phyloP scores from a whole-genome alignment of 192 early-diverging fungal species.

The Irineochytrium annulatum region DNA sequence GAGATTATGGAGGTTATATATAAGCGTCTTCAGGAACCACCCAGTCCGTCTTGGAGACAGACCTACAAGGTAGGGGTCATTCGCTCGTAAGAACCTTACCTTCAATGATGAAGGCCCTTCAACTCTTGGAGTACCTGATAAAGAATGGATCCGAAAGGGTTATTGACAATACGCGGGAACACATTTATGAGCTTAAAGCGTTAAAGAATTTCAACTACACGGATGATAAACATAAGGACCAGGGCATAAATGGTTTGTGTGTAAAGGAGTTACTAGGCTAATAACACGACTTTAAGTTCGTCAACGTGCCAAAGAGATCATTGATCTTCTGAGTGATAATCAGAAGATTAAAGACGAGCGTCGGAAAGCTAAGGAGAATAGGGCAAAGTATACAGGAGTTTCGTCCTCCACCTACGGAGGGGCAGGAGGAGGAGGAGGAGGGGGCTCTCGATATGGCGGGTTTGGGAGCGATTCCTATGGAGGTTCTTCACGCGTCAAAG shows the following conservation, averaged over 20 bases:
- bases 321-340: constrained; percentile 74
- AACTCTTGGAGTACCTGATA: constrained; percentile 88
- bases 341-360: constrained; percentile 81
- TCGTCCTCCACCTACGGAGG: constrained; percentile 41
- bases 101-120: constrained; percentile 57
- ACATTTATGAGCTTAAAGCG: constrained; percentile 85
- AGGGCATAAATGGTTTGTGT: constrained; percentile 83
- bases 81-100: not conserved
- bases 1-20: constrained; percentile 96
- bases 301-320: constrained; percentile 84
- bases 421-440: constrained; percentile 19
- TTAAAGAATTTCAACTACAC: constrained; percentile 83
- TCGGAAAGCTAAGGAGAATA: constrained; percentile 83
- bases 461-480: constrained; percentile 57
- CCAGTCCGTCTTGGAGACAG: constrained; percentile 82
- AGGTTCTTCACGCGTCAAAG: not conserved
- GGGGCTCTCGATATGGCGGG: constrained; percentile 51
- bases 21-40: constrained; percentile 78
- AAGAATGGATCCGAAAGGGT: constrained; percentile 94
- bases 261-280: not conserved
- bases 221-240: constrained; percentile 94
- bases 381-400: constrained; percentile 82
- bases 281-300: constrained; percentile 50
- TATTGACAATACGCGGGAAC: constrained; percentile 79
- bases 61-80: constrained; percentile 86